phyloP scores from a whole-genome alignment of 345 rosid species.

The Lepidium africanum region DNA sequence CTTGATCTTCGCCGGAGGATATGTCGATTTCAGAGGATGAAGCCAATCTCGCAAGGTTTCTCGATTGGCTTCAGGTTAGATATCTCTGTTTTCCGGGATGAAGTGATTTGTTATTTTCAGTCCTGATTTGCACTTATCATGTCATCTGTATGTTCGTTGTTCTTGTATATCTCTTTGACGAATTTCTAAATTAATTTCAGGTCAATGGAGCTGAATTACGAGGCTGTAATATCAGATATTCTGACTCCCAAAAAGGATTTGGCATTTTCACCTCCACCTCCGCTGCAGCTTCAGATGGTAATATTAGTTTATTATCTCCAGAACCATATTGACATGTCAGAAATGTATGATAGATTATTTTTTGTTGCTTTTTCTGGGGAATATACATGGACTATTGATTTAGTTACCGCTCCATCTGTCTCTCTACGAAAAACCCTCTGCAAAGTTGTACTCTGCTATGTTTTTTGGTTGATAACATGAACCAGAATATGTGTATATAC shows the following conservation, averaged over 20 bases:
- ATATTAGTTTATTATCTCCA: not conserved
- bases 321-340: not conserved
- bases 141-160: not conserved
- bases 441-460: not conserved
- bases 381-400: not conserved
- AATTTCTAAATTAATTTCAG: slow-evolving; percentile 21
- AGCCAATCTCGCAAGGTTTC: slow-evolving; percentile 4
- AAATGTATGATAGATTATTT: not conserved
- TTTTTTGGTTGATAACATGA: not conserved
- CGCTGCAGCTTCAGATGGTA: slow-evolving; percentile 42
- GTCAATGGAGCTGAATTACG: slow-evolving; percentile 65
- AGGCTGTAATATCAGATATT: slow-evolving; percentile 57
- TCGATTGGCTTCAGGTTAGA: slow-evolving; percentile 19
- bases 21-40: slow-evolving; percentile 5
- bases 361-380: not conserved
- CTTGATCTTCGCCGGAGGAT: not conserved
- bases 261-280: slow-evolving; percentile 49
- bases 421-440: not conserved
- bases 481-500: not conserved
- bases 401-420: not conserved
- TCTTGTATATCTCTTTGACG: not conserved
- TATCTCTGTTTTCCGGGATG: not conserved
- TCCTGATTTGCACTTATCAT: not conserved
- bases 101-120: not conserved
- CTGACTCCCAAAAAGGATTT: slow-evolving; percentile 56